These are phyloP conservation scores for Hypomontagnella monticulosa DNA, from an alignment of 495 filamentous ascomycete genomes.

Conservation along the genomic window DNA sequence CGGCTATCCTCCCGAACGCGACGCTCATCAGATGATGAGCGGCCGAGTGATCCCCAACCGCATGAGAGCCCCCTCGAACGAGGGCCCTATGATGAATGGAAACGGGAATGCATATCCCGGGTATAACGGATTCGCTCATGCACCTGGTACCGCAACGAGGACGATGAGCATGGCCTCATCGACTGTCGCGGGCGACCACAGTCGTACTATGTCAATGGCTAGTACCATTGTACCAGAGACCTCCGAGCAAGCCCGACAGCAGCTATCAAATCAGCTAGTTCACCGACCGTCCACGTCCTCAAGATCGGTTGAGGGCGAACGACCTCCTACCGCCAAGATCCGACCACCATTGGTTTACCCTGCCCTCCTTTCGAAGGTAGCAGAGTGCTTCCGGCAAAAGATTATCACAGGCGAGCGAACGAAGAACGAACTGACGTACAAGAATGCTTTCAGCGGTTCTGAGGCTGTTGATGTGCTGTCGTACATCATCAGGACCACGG, in stretches of 20 bases:
- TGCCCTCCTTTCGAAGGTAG: conserved; percentile 88
- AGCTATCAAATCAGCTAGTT: conserved; percentile 50
- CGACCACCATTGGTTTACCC: conserved; percentile 88
- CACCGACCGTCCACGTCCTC: conserved; percentile 54
- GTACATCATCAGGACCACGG: conserved; percentile 94
- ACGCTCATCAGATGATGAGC: conserved; percentile 87
- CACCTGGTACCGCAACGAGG: conserved; percentile 57
- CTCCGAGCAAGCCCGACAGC: conserved; percentile 49
- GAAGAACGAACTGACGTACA: conserved; percentile 97
- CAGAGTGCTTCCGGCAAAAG: conserved; percentile 87
- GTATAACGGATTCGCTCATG: conserved; percentile 40
- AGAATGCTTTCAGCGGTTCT: conserved; percentile 91
- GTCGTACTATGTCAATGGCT: conserved; percentile 85
- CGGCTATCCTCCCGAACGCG: conserved; percentile 77
- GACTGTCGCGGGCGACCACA: conserved; percentile 52
- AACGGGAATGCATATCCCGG: conserved; percentile 27
- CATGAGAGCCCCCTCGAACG: conserved; percentile 54
- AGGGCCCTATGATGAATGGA: conserved; percentile 33
- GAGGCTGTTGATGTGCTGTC: conserved; percentile 96
- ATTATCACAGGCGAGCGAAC: conserved; percentile 83
- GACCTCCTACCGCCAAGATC: conserved; percentile 61
- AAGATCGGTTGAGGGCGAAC: conserved; percentile 59
- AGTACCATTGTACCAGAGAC: conserved; percentile 71
- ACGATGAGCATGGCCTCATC: conserved; percentile 64
- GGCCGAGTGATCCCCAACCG: conserved; percentile 83